Conservation (phyloP, 2,329 filamentous ascomycete species). For the Xylaria sp. region DNA sequence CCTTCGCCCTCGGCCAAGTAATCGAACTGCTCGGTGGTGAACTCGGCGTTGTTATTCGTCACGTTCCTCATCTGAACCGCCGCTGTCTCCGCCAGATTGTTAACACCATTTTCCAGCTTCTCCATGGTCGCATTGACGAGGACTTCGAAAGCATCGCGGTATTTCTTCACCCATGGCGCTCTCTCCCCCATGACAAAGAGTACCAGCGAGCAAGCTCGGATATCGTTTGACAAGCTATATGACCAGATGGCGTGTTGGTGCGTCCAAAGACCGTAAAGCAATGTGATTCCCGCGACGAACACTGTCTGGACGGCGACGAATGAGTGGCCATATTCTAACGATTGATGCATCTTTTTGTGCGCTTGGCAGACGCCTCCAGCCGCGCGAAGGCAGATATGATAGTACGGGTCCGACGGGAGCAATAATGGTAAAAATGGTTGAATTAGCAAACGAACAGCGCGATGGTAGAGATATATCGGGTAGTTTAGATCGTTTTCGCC, state of each 20-base stretch:
- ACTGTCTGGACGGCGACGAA: conserved; percentile 57
- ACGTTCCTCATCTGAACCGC: conserved; percentile 43
- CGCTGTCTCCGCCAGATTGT: conserved; percentile 54
- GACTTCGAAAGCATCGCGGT: conserved; percentile 59
- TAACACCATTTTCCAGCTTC: conserved; percentile 53
- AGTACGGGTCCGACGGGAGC: conserved; percentile 57
- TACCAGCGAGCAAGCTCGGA: conserved; percentile 59
- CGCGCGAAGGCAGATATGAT: conserved; percentile 54
- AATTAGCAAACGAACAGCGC: conserved; percentile 59
- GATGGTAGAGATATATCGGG: conserved; percentile 60
- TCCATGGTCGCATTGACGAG: conserved; percentile 59
- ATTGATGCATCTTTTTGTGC: conserved; percentile 55
- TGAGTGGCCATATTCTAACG: conserved; percentile 53
- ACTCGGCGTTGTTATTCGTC: conserved; percentile 44
- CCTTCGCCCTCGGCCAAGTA: conserved; percentile 33
- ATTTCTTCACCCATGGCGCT: conserved; percentile 58
- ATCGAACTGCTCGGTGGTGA: conserved; percentile 29
- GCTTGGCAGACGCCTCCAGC: conserved; percentile 55
- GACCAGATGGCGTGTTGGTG: conserved; percentile 58
- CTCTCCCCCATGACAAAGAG: conserved; percentile 62
- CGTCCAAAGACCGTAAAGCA: conserved; percentile 54
- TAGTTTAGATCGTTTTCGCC: conserved; percentile 56
- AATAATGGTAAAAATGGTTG: conserved; percentile 61
- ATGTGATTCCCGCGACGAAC: conserved; percentile 55
- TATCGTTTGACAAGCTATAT: conserved; percentile 59